Conservation (phyloP, 345 rosid genomes). For the Cardiospermum halicacabum region DNA sequence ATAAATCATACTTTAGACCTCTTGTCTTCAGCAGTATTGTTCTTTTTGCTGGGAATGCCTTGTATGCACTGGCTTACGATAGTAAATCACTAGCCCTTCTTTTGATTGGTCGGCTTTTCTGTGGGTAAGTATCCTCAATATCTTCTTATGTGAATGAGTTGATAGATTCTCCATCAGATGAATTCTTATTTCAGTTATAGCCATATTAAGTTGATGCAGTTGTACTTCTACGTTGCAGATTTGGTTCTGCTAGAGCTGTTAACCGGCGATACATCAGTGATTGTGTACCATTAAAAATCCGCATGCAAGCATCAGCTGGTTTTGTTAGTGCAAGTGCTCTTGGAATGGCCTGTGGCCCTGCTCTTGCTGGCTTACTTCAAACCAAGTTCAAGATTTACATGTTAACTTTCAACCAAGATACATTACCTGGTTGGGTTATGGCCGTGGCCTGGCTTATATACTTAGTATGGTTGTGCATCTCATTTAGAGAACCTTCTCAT, state of each 20-base stretch:
- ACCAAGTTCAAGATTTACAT: slow-evolving; percentile 71
- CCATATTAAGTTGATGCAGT: slow-evolving; percentile 8
- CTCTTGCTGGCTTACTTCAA: slow-evolving; percentile 94
- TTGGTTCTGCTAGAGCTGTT: slow-evolving; percentile 99
- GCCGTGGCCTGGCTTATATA: slow-evolving; percentile 84
- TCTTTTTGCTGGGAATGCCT: slow-evolving; percentile 67
- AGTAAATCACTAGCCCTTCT: slow-evolving; percentile 65
- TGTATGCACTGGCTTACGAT: slow-evolving; percentile 97
- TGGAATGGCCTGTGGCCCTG: slow-evolving; percentile 99
- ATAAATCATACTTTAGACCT: slow-evolving; percentile 90
- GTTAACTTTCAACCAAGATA: slow-evolving; percentile 69
- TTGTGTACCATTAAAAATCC: slow-evolving; percentile 80
- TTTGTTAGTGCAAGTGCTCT: slow-evolving; percentile 99
- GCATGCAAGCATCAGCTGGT: slow-evolving; percentile 99
- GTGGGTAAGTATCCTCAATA: slow-evolving; percentile 70
- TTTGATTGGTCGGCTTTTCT: slow-evolving; percentile 79
- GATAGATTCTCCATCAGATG: too few species aligned
- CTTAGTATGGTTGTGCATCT: slow-evolving; percentile 77
- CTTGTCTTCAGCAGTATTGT: slow-evolving; percentile 90
- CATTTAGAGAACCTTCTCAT: slow-evolving; percentile 79
- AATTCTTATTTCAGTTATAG: neutral
- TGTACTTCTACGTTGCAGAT: slow-evolving; percentile 43
- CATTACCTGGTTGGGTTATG: slow-evolving; percentile 99
- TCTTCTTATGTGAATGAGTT: neutral
- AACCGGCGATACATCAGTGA: slow-evolving; percentile 97